Conservation (phyloP, 345 rosid genomes). For the Eucalyptus curtisii region DNA sequence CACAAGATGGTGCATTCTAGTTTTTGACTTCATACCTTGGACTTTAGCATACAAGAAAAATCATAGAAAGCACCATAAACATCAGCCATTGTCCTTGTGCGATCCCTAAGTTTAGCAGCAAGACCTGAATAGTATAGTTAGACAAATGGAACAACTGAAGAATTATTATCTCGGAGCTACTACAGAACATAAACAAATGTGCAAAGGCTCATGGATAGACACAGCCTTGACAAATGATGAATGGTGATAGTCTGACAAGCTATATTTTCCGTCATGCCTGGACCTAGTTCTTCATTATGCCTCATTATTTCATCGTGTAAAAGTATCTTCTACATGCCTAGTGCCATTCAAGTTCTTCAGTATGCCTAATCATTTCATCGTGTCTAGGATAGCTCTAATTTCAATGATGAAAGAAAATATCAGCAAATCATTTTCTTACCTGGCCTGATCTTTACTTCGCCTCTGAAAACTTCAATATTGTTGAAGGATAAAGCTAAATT, state of each 20-base stretch:
- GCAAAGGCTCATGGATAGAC: not conserved
- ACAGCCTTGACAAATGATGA: not conserved
- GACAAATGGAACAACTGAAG: not conserved
- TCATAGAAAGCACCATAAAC: conserved; percentile 84
- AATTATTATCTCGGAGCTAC: not conserved
- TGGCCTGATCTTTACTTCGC: conserved; percentile 89
- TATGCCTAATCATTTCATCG: not conserved
- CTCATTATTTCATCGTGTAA: not conserved
- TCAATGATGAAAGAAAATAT: not conserved
- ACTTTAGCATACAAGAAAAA: conserved; percentile 54
- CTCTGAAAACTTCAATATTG: conserved; percentile 84
- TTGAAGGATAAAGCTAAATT: conserved; percentile 82
- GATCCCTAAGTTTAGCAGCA: conserved; percentile 72
- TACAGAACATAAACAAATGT: not conserved
- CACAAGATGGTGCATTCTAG: not conserved
- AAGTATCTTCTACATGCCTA: not conserved
- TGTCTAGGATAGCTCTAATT: not conserved
- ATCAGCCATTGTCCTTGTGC: conserved; percentile 72
- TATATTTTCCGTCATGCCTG: not conserved
- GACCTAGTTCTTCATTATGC: not conserved
- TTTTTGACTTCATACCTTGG: conserved; percentile 33
- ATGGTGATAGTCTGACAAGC: not conserved
- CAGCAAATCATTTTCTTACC: conserved; percentile 32
- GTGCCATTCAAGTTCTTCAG: not conserved
- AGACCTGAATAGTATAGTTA: conserved; percentile 40